Percentiles rank a stretch among this genome's conserved stretches.
These are phyloP conservation scores for Naganishia antarctica DNA, from an alignment of 768 basidiomycete species.

Conservation along the genomic window DNA sequence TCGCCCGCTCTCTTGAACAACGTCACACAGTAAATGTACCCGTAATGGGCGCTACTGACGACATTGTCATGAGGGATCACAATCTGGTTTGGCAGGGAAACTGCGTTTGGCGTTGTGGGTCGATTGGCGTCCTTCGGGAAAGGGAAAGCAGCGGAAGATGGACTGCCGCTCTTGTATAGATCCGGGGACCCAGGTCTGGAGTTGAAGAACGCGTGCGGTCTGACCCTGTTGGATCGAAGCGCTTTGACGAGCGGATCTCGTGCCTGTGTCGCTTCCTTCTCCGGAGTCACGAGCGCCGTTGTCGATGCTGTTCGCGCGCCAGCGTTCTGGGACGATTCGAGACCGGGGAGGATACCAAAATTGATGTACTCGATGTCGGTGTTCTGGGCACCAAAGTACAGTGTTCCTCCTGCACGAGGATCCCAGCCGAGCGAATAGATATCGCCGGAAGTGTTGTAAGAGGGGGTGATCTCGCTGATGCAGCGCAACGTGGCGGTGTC, in stretches of 20 bases:
- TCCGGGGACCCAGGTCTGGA: constrained; percentile 57
- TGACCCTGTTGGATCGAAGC: constrained; percentile 40
- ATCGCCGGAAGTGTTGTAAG: constrained; percentile 78
- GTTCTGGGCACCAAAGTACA: constrained; percentile 87
- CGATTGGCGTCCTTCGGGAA: constrained; percentile 17
- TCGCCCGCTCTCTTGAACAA: constrained; percentile 50
- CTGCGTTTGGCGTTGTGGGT: constrained; percentile 8
- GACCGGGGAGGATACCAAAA: constrained; percentile 50
- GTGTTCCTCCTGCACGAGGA: constrained; percentile 57
- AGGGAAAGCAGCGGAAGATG: constrained; percentile 14
- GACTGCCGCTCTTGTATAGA: constrained; percentile 7
- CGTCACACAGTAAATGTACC: constrained; percentile 83
- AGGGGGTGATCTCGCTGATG: constrained; percentile 70
- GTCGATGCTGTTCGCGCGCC: not conserved
- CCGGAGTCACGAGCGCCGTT: not conserved
- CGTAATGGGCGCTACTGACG: constrained; percentile 84
- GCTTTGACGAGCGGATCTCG: constrained; percentile 14
- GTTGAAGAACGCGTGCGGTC: constrained; percentile 80
- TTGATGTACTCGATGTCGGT: constrained; percentile 86
- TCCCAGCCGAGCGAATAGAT: constrained; percentile 81
- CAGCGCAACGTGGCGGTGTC: constrained; percentile 63
- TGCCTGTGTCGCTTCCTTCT: constrained; percentile 9
- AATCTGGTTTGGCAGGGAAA: constrained; percentile 29
- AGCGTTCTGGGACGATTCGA: not conserved
- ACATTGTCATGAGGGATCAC: constrained; percentile 65